Base-by-base conservation (phyloP, 2,329 filamentous ascomycete species). In the Magnaporthiopsis incrustans region DNA sequence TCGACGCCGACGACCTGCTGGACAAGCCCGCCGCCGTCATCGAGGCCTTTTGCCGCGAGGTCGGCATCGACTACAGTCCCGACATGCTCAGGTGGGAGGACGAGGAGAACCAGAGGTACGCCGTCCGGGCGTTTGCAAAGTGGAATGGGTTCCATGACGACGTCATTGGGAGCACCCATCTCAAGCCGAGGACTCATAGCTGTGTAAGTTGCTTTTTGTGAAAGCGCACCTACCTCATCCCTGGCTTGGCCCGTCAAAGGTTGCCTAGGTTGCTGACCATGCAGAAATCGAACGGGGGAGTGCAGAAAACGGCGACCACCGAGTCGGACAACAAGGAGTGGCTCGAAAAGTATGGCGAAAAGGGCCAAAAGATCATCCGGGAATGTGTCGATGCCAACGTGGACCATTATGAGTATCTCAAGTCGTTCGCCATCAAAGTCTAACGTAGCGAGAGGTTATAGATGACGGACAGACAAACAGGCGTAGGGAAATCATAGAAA, bases 111-210 rank as follows among this genome's bases (percentile, higher is more conserved):
- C 87, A 92, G 69, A 70, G 77, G 62, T 79, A 84, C 67, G 94
- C 93, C 3, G 81, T 83, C 68, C 82, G 86, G 67, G 88, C 87
- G 25, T 98, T 98, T 77, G 92, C 93, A 78, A 98, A 99, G 80
- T 98, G 95, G 95, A 90, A 88, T 69, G 95, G 95, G 14, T 98
- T 96, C 79, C 95, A 98, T 75, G 90, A 98, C 69, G 95, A 98
- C 79, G 95, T 92, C 18, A 91, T 98, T 70, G 82, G 90, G 69
- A 96, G 91, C 73, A 89, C 83, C 53, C 87, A 87, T 67, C 79
- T 99, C 71, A 89, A 88, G 73, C 85, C 90, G 2, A 82, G 91
- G 72, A 80, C 81, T 59, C 82, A 88, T 68, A 83, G 86, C 32
- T 81, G 85, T 74, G 85, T 87, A 76, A 75, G 82, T 65, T 5